Conservation (phyloP, 225 moss, liverwort and hornwort species). For the Pseudisothecium myosuroides region DNA sequence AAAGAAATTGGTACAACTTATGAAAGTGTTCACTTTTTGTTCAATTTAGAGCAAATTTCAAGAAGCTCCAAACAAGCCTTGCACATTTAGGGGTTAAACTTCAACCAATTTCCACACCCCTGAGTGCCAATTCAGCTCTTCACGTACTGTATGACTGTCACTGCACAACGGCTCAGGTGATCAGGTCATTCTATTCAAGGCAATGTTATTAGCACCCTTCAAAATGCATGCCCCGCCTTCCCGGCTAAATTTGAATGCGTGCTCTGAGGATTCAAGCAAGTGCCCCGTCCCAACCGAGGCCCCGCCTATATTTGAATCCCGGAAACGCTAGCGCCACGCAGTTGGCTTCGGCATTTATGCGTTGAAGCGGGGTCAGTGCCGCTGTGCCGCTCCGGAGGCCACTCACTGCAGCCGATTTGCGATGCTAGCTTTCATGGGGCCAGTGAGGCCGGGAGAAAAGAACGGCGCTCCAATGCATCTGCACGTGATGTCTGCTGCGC, state of each 20-base stretch:
- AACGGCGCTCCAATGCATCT: neutral
- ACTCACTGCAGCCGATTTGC: neutral
- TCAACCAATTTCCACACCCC: too few relatives aligned
- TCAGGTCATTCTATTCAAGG: neutral
- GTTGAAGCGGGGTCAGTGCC: neutral
- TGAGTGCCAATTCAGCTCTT: too few relatives aligned
- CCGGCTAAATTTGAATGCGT: neutral
- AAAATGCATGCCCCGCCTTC: neutral
- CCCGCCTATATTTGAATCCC: neutral
- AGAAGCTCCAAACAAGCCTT: too few relatives aligned
- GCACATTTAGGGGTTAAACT: too few relatives aligned
- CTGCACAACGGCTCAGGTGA: neutral
- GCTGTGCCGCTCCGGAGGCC: neutral
- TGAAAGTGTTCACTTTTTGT: too few relatives aligned
- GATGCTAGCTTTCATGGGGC: neutral
- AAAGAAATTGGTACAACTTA: too few relatives aligned
- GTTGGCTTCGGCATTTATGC: neutral
- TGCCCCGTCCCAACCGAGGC: neutral
- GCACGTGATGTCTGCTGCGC: neutral
- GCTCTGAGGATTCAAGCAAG: neutral
- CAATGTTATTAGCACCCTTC: too few relatives aligned
- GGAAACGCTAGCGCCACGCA: neutral
- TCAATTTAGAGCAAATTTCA: too few relatives aligned
- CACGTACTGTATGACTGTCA: too few relatives aligned
- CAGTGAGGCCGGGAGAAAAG: neutral